Base-by-base conservation (phyloP, 257 asterid genomes). In the Salvia splendens region DNA sequence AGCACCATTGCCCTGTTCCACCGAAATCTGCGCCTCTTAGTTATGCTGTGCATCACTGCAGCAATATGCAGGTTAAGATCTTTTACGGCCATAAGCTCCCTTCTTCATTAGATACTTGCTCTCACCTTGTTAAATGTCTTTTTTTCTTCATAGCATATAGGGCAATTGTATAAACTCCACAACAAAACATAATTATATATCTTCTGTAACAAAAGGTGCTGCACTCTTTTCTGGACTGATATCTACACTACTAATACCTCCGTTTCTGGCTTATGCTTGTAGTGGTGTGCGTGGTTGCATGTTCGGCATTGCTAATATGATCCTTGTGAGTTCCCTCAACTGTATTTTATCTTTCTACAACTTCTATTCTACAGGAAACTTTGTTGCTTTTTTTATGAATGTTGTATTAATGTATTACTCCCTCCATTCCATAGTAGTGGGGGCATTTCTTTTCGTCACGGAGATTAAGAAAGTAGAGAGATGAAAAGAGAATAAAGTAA, bases 11-110 rank as follows among this genome's bases (percentile, higher is more conserved):
- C 86, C 7, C 72, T 84, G 75, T 93, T 93, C 81, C 91, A 87
- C 67, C 81, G 75, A 65, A 93, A 90, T 71, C 89, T 88, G 70
- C 86, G 85, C 38, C 76, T 86, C 61, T 75, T 93, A 86, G 76
- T 86, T 72, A 7, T 83, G 67, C 76, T 88, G 64, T 88, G 95
- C 78, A 56, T 87, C 67, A 74, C 70, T 74, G 85, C 99, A 43
- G 97, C 85, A 84, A 83, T 93, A 70, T 86, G 95, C 97, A 93
- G 99, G 99, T 93, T 76, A 76, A 79, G 47, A 86, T 79, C 87
- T 78, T 82, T 86, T 81, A 84, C 73, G 95, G 74, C 73, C 84
- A 70, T 80, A 61, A 66, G 61, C 79, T 81, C 86, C 85, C 89
- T 83, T 76, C 82, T 84, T 75, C 72, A 52, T 68, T 64, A 36